These are phyloP conservation scores for Botrytis byssoidea DNA, from an alignment of 2,329 filamentous ascomycete species.

Conservation along the genomic window DNA sequence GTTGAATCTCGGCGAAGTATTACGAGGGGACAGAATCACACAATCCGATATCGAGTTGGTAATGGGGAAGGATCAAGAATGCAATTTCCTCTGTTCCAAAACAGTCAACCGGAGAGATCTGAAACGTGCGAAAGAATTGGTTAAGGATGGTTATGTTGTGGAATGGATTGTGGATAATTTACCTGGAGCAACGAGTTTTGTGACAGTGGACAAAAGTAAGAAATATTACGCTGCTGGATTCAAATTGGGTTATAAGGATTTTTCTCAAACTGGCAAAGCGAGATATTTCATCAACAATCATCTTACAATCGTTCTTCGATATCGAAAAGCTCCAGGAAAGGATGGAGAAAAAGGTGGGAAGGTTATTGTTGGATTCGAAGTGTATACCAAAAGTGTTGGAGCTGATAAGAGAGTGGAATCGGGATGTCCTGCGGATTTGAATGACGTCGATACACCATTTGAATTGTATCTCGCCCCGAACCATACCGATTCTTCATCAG, in stretches of 20 bases:
- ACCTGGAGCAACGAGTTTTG: conserved; percentile 83
- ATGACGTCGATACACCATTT: conserved; percentile 61
- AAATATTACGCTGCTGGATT: conserved; percentile 92
- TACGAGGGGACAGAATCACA: conserved; percentile 82
- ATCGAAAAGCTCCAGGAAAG: conserved; percentile 67
- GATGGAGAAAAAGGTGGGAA: conserved; percentile 70
- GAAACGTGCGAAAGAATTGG: conserved; percentile 66
- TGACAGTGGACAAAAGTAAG: conserved; percentile 77
- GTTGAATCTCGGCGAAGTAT: conserved; percentile 81
- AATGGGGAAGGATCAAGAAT: conserved; percentile 74
- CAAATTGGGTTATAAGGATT: conserved; percentile 78
- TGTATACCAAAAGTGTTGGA: conserved; percentile 82
- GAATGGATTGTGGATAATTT: conserved; percentile 95
- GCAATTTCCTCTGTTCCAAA: conserved; percentile 68
- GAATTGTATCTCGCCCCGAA: conserved; percentile 68
- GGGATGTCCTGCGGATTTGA: conserved; percentile 68
- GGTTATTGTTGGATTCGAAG: conserved; percentile 84
- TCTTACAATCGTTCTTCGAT: conserved; percentile 78
- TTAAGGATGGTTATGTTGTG: conserved; percentile 77
- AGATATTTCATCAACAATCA: conserved; percentile 84
- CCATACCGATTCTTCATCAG: conserved; percentile 49
- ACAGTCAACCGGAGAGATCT: conserved; percentile 64
- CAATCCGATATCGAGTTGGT: conserved; percentile 78
- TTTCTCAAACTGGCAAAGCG: conserved; percentile 56
- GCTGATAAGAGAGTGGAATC: conserved; percentile 55